Percentiles rank a stretch among this genome's conserved stretches.
These are phyloP conservation scores for Zea luxurians DNA, from an alignment of 176 grass and related monocot species.

Conservation along the genomic window DNA sequence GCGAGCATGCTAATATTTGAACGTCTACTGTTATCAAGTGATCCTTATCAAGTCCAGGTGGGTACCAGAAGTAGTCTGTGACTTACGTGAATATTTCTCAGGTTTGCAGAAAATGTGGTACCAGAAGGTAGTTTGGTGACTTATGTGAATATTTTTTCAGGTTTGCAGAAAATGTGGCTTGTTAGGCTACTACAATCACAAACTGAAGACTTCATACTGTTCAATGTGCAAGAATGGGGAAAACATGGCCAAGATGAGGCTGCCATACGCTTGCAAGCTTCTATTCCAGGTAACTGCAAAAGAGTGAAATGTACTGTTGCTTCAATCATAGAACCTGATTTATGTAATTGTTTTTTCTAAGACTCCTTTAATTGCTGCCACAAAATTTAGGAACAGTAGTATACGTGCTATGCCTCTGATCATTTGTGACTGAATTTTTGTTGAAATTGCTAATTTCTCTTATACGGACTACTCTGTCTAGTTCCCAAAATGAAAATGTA, in stretches of 20 bases:
- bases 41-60: slow-evolving; percentile 98
- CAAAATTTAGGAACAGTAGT: too few species aligned
- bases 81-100: neutral
- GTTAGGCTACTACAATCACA: slow-evolving; percentile 85
- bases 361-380: too few species aligned
- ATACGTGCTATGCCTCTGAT: too few species aligned
- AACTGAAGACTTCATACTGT: slow-evolving; percentile 79
- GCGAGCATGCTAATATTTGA: slow-evolving; percentile 98
- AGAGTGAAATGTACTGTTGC: neutral
- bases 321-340: too few species aligned
- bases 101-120: slow-evolving; percentile 90
- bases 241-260: slow-evolving; percentile 95
- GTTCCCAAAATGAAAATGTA: too few species aligned
- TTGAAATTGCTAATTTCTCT: too few species aligned
- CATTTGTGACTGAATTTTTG: too few species aligned
- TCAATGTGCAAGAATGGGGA: slow-evolving; percentile 96
- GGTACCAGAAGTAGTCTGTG: slow-evolving; percentile 6
- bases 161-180: slow-evolving; percentile 92
- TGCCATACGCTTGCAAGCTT: slow-evolving; percentile 99
- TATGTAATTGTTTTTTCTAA: too few species aligned
- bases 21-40: slow-evolving; percentile 92
- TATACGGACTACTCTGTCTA: too few species aligned
- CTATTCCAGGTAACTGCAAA: slow-evolving; percentile 74
- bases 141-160: slow-evolving; percentile 28
- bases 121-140: too few species aligned